phyloP scores from a whole-genome alignment of 192 early-diverging fungal species.

The Paraglomus occultum region DNA sequence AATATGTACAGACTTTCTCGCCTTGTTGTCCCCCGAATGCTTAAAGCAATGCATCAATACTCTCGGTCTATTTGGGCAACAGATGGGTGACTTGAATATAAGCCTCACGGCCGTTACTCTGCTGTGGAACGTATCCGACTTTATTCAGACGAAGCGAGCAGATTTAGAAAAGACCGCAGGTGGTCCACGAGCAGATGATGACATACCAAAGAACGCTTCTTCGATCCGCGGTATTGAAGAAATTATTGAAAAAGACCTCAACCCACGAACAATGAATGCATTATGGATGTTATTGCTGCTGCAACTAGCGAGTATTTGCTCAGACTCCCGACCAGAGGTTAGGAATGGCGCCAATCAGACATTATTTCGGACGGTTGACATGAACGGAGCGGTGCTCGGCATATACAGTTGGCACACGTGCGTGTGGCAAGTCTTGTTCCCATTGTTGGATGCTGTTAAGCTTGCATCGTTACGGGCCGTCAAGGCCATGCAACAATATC shows the following conservation, averaged over 20 bases:
- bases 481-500: constrained; percentile 37
- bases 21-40: constrained; percentile 70
- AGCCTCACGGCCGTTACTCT: constrained; percentile 89
- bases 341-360: constrained; percentile 94
- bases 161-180: constrained; percentile 44
- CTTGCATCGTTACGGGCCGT: constrained; percentile 47
- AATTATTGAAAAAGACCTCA: constrained; percentile 40
- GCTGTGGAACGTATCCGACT: constrained; percentile 92
- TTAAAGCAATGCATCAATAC: constrained; percentile 81
- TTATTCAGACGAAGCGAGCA: constrained; percentile 70
- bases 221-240: constrained; percentile 32
- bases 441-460: constrained; percentile 73
- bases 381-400: constrained; percentile 77
- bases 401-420: constrained; percentile 77
- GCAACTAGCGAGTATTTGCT: constrained; percentile 80
- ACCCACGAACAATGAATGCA: constrained; percentile 46
- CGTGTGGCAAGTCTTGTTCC: constrained; percentile 85
- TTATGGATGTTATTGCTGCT: constrained; percentile 89
- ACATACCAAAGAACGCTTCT: not conserved
- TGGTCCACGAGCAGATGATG: not conserved
- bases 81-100: constrained; percentile 92
- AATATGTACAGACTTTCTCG: constrained; percentile 95
- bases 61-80: constrained; percentile 75
- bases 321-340: constrained; percentile 89
- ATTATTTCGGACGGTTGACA: constrained; percentile 87